These are phyloP conservation scores for Apocynum venetum DNA, from an alignment of 257 asterid species.

Conservation along the genomic window DNA sequence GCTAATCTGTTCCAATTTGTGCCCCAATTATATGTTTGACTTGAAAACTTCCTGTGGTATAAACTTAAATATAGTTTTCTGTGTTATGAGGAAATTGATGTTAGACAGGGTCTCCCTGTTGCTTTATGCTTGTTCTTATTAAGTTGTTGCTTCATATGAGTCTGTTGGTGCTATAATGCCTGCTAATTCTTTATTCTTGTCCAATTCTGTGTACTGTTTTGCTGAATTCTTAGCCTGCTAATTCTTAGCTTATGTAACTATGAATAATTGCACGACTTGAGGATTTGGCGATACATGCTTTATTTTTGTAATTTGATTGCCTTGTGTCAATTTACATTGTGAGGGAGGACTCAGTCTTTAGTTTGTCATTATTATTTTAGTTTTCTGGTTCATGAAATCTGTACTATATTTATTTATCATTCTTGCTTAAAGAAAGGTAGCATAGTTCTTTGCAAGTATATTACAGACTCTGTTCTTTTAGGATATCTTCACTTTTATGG, in stretches of 20 bases:
- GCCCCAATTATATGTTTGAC: background rate
- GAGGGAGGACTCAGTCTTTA: background rate
- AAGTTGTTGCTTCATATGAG: background rate
- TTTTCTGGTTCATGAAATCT: background rate
- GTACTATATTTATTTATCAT: background rate
- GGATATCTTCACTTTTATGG: no score
- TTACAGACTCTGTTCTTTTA: background rate
- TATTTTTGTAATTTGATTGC: background rate
- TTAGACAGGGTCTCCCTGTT: background rate
- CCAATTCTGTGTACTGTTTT: background rate
- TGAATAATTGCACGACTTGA: background rate
- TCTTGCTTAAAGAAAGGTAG: background rate
- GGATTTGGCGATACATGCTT: background rate
- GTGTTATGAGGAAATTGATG: background rate
- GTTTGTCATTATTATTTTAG: background rate
- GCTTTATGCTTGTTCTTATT: background rate
- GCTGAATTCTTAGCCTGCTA: no score
- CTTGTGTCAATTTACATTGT: no score
- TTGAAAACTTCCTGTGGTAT: background rate
- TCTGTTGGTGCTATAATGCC: background rate
- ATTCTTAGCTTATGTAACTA: no score
- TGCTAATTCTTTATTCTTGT: background rate
- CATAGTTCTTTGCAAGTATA: background rate
- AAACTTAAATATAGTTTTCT: background rate
- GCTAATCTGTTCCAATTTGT: background rate